Evolutionary conservation across 352 stramenopile genomes (phyloP).

Genomic region (Blastocystis sp.): DNA sequence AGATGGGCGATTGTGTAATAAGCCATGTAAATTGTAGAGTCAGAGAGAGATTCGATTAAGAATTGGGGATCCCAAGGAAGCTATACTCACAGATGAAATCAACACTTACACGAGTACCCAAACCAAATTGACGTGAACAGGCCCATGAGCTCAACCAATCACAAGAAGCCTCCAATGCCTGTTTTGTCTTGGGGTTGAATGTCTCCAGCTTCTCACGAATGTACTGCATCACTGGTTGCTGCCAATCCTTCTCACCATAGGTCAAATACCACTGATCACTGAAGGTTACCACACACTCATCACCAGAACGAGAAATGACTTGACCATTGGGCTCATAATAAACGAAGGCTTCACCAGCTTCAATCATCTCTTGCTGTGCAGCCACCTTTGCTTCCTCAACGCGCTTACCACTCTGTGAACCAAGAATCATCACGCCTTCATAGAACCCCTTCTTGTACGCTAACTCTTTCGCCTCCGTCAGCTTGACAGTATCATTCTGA

Average conservation of each 20-base stretch:
- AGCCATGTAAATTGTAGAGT: constrained; percentile 99
- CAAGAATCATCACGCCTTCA: constrained; percentile 93
- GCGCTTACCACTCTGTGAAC: constrained; percentile 85
- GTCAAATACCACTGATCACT: constrained; percentile 96
- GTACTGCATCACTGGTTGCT: constrained; percentile 87
- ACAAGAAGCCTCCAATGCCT: constrained; percentile 89
- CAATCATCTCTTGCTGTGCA: constrained; percentile 92
- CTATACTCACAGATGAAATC: constrained; percentile 72
- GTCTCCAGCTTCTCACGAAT: constrained; percentile 87
- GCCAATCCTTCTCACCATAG: constrained; percentile 97
- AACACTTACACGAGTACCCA: constrained; percentile 77
- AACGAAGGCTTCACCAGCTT: constrained; percentile 85
- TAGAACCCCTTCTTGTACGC: constrained; percentile 99
- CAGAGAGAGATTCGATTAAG: constrained; percentile 97
- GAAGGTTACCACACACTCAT: constrained; percentile 98
- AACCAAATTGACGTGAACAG: constrained; percentile 92
- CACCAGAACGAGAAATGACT: constrained; percentile 91
- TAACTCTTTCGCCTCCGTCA: constrained; percentile 94
- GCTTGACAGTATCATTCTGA: constrained; percentile 97
- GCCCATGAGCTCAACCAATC: constrained; percentile 99
- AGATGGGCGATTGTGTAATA: constrained; percentile 99
- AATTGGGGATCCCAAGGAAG: constrained; percentile 97
- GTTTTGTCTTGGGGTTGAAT: constrained; percentile 69
- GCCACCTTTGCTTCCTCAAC: constrained; percentile 94
- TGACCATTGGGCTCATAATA: constrained; percentile 98